These are phyloP conservation scores for Cytospora mali DNA, from an alignment of 2,329 filamentous ascomycete species.

Conservation along the genomic window DNA sequence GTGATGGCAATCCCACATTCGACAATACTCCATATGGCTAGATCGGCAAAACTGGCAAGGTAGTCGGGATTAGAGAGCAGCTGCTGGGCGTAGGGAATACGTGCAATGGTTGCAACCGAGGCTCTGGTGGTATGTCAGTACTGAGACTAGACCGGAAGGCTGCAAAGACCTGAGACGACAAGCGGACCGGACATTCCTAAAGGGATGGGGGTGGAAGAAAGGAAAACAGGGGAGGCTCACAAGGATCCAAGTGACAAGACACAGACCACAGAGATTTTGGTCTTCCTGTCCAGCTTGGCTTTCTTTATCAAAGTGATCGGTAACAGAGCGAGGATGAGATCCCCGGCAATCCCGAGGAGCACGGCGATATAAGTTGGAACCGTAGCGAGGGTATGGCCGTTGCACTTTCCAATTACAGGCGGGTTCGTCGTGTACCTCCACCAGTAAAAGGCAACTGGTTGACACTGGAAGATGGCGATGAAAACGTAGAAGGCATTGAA, in stretches of 20 bases:
- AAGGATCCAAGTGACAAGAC: constrained; percentile 41
- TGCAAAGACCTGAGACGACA: neutral
- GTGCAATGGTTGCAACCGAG: constrained; percentile 46
- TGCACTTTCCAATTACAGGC: constrained; percentile 37
- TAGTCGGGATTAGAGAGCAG: constrained; percentile 42
- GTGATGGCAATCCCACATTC: constrained; percentile 45
- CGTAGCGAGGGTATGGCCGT: constrained; percentile 36
- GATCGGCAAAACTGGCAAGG: constrained; percentile 44
- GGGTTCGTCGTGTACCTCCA: constrained; percentile 35
- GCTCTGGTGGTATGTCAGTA: constrained; percentile 35
- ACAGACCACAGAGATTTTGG: constrained; percentile 36
- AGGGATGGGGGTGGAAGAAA: neutral
- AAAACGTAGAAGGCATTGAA: constrained; percentile 42
- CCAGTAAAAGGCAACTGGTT: constrained; percentile 44
- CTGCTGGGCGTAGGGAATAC: constrained; percentile 45
- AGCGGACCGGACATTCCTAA: neutral
- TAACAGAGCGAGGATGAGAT: constrained; percentile 42
- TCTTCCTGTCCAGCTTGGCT: constrained; percentile 39
- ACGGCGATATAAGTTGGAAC: constrained; percentile 41
- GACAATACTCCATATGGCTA: constrained; percentile 49
- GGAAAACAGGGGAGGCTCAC: constrained; percentile 35
- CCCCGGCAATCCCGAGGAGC: constrained; percentile 38
- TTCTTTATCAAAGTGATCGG: constrained; percentile 42
- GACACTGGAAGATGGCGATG: constrained; percentile 43
- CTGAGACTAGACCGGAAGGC: neutral